Conservation (phyloP, 1,139 yeast species). For the Komagataea norvegica region DNA sequence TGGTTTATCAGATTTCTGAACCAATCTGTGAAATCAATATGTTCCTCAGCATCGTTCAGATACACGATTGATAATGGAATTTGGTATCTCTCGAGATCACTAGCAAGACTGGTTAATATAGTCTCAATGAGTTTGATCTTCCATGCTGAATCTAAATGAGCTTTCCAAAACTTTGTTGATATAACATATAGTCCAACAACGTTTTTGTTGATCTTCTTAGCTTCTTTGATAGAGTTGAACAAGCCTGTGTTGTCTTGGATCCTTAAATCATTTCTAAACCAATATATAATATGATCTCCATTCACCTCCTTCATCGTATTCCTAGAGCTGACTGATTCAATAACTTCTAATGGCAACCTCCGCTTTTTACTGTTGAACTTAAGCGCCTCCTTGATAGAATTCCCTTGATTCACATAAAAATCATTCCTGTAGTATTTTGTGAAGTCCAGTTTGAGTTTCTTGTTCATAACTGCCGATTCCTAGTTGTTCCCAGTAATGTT, state of each 20-base stretch:
- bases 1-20: constrained; percentile 24
- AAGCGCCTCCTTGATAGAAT: constrained; percentile 11
- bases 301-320: neutral
- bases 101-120: constrained; percentile 31
- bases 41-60: constrained; percentile 30
- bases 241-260: constrained; percentile 39
- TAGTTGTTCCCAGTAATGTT: no score
- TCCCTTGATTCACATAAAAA: constrained; percentile 7
- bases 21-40: constrained; percentile 25
- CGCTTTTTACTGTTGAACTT: constrained; percentile 13
- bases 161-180: constrained; percentile 36
- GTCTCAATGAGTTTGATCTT: constrained; percentile 38
- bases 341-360: constrained; percentile 11
- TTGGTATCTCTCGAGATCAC: constrained; percentile 30
- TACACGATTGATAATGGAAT: constrained; percentile 39
- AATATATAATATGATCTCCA: constrained; percentile 33
- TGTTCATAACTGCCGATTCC: constrained; percentile 9
- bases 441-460: constrained; percentile 17
- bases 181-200: constrained; percentile 38
- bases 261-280: constrained; percentile 43
- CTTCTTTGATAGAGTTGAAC: constrained; percentile 32
- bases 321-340: constrained; percentile 7
- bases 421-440: constrained; percentile 12
- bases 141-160: constrained; percentile 41
- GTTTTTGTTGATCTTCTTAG: constrained; percentile 27